Conservation (phyloP, 2,329 filamentous ascomycete species). For the Fusarium sp. region DNA sequence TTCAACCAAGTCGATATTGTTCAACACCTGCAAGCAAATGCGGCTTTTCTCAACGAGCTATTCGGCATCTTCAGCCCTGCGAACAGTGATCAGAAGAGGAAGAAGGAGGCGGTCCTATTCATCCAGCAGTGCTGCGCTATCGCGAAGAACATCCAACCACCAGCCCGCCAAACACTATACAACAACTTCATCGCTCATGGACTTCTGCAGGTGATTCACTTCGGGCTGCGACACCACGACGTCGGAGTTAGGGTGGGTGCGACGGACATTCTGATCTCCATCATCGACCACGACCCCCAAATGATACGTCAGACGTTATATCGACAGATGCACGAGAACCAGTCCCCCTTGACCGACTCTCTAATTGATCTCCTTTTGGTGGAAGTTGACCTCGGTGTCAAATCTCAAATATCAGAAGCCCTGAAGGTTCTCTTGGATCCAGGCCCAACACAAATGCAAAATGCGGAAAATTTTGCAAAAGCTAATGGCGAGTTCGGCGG, state of each 20-base stretch:
- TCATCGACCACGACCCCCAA: conserved; percentile 94
- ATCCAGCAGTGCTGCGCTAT: conserved; percentile 96
- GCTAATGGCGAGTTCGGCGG: conserved; percentile 75
- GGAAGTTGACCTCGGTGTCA: conserved; percentile 92
- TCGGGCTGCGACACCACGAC: conserved; percentile 86
- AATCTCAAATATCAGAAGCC: conserved; percentile 93
- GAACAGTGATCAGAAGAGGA: conserved; percentile 73
- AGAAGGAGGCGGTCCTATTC: conserved; percentile 94
- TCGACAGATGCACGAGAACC: conserved; percentile 88
- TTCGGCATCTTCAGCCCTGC: conserved; percentile 84
- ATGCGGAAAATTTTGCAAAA: conserved; percentile 68
- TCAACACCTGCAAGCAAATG: conserved; percentile 88
- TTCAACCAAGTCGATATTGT: conserved; percentile 99
- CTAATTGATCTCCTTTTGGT: conserved; percentile 91
- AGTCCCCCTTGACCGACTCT: conserved; percentile 87
- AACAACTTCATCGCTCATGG: conserved; percentile 90
- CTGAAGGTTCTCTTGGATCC: conserved; percentile 93
- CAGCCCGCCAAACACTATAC: conserved; percentile 82
- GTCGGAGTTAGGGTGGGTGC: conserved; percentile 89
- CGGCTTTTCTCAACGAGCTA: conserved; percentile 81
- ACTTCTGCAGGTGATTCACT: conserved; percentile 89
- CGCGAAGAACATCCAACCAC: conserved; percentile 91
- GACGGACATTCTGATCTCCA: conserved; percentile 90
- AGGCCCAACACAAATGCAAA: conserved; percentile 57
- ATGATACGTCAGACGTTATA: conserved; percentile 96